Percentiles rank a stretch among this genome's conserved stretches.
These are phyloP conservation scores for Plantago coronopus DNA, from an alignment of 305 asterid genomes.

Conservation along the genomic window DNA sequence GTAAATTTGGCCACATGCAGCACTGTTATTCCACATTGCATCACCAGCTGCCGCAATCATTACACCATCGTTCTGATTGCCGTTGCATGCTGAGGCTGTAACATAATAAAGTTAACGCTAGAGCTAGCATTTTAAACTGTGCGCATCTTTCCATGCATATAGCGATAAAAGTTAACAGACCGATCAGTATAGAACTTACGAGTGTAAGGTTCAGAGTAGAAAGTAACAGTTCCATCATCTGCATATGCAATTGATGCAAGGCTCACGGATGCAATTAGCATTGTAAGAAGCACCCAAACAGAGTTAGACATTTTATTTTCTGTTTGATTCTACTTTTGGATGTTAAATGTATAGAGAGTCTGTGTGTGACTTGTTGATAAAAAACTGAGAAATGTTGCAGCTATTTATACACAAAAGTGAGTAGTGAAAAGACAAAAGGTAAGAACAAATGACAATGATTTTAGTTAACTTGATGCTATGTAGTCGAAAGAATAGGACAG, in stretches of 20 bases:
- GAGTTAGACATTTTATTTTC: constrained; percentile 1
- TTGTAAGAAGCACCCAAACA: neutral
- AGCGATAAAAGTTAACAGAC: neutral
- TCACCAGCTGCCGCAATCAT: constrained; percentile 51
- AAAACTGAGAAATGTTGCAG: neutral
- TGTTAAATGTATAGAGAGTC: too few species aligned
- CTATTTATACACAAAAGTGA: constrained; percentile 13
- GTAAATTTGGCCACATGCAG: constrained; percentile 36
- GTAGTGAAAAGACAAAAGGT: too few species aligned
- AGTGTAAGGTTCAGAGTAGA: constrained; percentile 39
- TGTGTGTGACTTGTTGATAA: too few species aligned
- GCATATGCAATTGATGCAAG: constrained; percentile 23
- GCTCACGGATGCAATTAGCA: constrained; percentile 6
- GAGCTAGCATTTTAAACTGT: neutral
- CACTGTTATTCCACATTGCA: constrained; percentile 28
- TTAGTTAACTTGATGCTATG: too few species aligned
- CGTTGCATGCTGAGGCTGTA: constrained; percentile 42
- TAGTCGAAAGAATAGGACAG: too few species aligned
- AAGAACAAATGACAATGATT: too few species aligned
- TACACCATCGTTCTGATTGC: constrained; percentile 30
- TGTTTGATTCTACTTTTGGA: neutral
- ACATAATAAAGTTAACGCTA: neutral
- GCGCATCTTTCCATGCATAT: neutral
- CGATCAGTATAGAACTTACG: constrained; percentile 26
- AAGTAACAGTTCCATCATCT: constrained; percentile 35